Evolutionary conservation across 805 yeast genomes (phyloP).

Genomic region (Candida caryicola): DNA sequence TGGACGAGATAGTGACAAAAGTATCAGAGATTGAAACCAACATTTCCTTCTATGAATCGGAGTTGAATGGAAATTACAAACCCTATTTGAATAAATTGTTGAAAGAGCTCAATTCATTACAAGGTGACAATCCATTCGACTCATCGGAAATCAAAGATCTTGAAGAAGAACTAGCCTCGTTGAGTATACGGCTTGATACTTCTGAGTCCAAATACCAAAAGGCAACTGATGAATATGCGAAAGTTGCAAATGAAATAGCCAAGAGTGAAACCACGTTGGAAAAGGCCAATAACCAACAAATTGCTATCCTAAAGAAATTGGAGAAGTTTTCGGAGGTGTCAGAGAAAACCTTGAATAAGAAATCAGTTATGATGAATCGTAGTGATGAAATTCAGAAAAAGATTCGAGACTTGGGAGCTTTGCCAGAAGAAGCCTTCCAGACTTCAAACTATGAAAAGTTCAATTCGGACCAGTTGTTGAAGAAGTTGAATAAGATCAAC

Average conservation of each 20-base stretch:
- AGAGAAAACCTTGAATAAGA: slow-evolving; percentile 63
- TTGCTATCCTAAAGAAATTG: slow-evolving; percentile 49
- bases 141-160: slow-evolving; percentile 13
- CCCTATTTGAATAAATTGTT: slow-evolving; percentile 41
- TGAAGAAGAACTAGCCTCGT: slow-evolving; percentile 22
- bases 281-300: slow-evolving; percentile 57
- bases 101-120: slow-evolving; percentile 6
- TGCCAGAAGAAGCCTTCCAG: slow-evolving; percentile 80
- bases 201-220: slow-evolving; percentile 26
- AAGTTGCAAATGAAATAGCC: slow-evolving; percentile 27
- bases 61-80: slow-evolving; percentile 53
- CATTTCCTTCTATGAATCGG: slow-evolving; percentile 49
- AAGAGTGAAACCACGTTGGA: slow-evolving; percentile 40
- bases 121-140: slow-evolving; percentile 4
- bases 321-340: slow-evolving; percentile 61
- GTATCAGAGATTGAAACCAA: slow-evolving; percentile 47
- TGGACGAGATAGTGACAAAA: slow-evolving; percentile 38
- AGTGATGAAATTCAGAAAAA: slow-evolving; percentile 70
- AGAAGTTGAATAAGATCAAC: slow-evolving; percentile 51
- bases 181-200: slow-evolving; percentile 25
- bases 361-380: slow-evolving; percentile 54
- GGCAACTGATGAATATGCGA: slow-evolving; percentile 25
- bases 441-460: slow-evolving; percentile 36
- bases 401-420: slow-evolving; percentile 80
- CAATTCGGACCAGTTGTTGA: slow-evolving; percentile 52